Percentiles rank a stretch among this genome's conserved stretches.
phyloP scores from a whole-genome alignment of 148 eudicot species.

The Polygonum maritimum region DNA sequence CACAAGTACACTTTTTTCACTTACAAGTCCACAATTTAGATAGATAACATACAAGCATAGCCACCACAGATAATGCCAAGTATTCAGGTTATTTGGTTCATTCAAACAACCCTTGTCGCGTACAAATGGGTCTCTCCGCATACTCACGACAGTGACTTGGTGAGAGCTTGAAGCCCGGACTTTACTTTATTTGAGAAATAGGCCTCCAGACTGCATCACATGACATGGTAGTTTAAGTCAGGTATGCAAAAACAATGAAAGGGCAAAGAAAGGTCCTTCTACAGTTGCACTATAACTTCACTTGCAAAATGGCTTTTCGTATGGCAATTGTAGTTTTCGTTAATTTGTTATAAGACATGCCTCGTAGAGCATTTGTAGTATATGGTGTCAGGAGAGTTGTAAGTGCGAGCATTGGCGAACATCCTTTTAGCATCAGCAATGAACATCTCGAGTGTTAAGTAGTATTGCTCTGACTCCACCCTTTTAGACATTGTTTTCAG shows the following conservation, averaged over 20 bases:
- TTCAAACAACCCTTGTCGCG: too few species aligned
- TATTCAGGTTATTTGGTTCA: too few species aligned
- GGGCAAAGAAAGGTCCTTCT: not conserved
- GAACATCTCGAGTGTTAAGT: slow-evolving; percentile 91
- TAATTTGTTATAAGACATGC: slow-evolving; percentile 19
- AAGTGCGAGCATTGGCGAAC: slow-evolving; percentile 90
- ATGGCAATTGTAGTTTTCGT: too few species aligned
- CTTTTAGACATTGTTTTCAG: slow-evolving; percentile 83
- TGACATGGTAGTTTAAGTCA: not conserved
- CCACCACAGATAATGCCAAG: too few species aligned
- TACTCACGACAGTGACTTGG: slow-evolving; percentile 26
- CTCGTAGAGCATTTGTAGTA: slow-evolving; percentile 91
- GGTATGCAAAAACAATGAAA: not conserved
- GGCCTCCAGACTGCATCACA: slow-evolving; percentile 36
- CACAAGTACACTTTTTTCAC: too few species aligned
- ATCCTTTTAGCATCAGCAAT: slow-evolving; percentile 80
- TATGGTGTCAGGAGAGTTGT: slow-evolving; percentile 87
- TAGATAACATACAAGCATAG: too few species aligned
- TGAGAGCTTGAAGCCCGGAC: slow-evolving; percentile 38
- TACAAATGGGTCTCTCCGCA: not conserved
- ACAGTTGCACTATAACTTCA: not conserved
- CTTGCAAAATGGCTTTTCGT: too few species aligned
- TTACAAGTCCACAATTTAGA: too few species aligned
- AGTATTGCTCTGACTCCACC: slow-evolving; percentile 83
- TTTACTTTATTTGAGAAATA: slow-evolving; percentile 53